phyloP scores from a whole-genome alignment of 805 yeast genomes.

The Teunomyces atbi region DNA sequence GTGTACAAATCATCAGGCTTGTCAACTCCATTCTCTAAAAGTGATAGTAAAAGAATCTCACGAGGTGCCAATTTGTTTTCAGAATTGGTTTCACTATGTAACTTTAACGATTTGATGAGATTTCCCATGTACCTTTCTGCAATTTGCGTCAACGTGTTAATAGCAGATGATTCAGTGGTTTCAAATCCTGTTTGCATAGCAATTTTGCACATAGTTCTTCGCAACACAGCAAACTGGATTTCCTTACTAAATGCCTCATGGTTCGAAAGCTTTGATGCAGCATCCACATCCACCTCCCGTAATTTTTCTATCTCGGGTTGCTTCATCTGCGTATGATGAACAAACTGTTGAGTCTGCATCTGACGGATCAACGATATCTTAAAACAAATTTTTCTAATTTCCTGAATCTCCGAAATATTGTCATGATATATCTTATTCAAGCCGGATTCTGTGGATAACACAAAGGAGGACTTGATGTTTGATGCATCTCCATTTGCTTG shows the following conservation, averaged over 20 bases:
- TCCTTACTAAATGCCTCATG: slow-evolving; percentile 62
- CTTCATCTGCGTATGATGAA: slow-evolving; percentile 70
- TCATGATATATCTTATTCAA: slow-evolving; percentile 57
- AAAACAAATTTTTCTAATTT: slow-evolving; percentile 82
- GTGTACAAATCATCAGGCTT: slow-evolving; percentile 74
- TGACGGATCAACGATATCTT: slow-evolving; percentile 85
- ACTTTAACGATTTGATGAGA: slow-evolving; percentile 65
- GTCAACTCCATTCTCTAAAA: slow-evolving; percentile 83
- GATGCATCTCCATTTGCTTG: slow-evolving; percentile 24
- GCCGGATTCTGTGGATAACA: slow-evolving; percentile 48
- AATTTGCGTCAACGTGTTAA: slow-evolving; percentile 74
- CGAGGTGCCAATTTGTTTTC: slow-evolving; percentile 36
- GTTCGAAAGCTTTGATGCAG: slow-evolving; percentile 68
- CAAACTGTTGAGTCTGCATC: slow-evolving; percentile 79
- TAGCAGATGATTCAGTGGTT: slow-evolving; percentile 71
- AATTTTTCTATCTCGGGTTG: slow-evolving; percentile 65
- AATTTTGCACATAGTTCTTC: slow-evolving; percentile 69
- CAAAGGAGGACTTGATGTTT: slow-evolving; percentile 26
- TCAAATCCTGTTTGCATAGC: slow-evolving; percentile 94
- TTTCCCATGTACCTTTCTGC: slow-evolving; percentile 80
- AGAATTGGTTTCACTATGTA: slow-evolving; percentile 66
- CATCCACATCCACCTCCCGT: slow-evolving; percentile 74
- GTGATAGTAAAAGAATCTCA: slow-evolving; percentile 57
- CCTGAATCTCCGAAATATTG: slow-evolving; percentile 80
- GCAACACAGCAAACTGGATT: slow-evolving; percentile 63